Percentiles rank a stretch among this genome's conserved stretches.
These are phyloP conservation scores for Ceratobasidium sp. DNA, from an alignment of 1,284 basidiomycete species.

Conservation along the genomic window DNA sequence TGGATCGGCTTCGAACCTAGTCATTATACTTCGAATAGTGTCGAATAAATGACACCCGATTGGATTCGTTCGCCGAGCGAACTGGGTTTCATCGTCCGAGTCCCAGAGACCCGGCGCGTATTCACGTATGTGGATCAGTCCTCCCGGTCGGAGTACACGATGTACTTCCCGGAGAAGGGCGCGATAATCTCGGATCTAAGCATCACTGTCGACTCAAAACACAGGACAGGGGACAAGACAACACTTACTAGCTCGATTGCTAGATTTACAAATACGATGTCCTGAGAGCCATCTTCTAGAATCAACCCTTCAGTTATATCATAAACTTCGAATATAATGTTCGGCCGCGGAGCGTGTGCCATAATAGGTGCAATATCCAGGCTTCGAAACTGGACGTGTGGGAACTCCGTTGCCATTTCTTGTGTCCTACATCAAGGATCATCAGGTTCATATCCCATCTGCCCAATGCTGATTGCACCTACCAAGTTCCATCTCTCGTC, in stretches of 20 bases:
- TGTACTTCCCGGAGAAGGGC: slow-evolving; percentile 13
- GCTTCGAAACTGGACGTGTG: slow-evolving; percentile 6
- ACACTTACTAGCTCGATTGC: background rate
- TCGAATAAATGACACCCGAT: background rate
- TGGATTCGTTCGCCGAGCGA: background rate
- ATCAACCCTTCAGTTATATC: background rate
- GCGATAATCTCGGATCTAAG: slow-evolving; percentile 11
- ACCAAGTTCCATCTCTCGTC: slow-evolving; percentile 22
- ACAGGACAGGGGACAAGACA: background rate
- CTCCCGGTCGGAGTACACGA: slow-evolving; percentile 16
- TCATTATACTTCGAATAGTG: background rate
- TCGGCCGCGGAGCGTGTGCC: background rate
- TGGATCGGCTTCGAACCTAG: slow-evolving; percentile 2
- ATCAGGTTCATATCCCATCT: background rate
- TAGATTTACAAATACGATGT: background rate
- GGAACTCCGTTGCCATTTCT: slow-evolving; percentile 10
- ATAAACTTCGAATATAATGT: slow-evolving; percentile 10
- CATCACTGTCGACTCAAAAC: background rate
- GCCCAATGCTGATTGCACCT: background rate
- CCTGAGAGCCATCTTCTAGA: background rate
- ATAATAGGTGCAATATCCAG: slow-evolving; percentile 4
- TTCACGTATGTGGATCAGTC: slow-evolving; percentile 26
- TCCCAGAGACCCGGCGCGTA: slow-evolving; percentile 2
- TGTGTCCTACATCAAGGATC: background rate
- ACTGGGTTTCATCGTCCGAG: background rate